phyloP scores from a whole-genome alignment of 371 early-diverging fungal species.

The Umbelopsis sp. region DNA sequence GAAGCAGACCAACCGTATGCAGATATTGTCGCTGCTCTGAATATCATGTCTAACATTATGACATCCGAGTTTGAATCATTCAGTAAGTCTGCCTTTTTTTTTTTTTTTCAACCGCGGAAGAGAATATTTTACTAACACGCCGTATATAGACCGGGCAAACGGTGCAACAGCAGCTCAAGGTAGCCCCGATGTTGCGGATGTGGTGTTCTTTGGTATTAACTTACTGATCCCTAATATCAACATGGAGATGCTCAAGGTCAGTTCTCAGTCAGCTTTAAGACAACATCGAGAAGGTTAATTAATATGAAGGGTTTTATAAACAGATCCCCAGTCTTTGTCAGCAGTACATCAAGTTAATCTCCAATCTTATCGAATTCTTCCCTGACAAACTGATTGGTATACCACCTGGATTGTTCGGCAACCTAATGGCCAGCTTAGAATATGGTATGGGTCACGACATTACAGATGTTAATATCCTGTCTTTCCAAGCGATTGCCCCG shows the following conservation, averaged over 20 bases:
- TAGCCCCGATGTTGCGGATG: conserved; percentile 58
- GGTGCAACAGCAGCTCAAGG: conserved; percentile 24
- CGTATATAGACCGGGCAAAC: conserved; percentile 30
- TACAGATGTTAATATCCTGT: conserved; percentile 60
- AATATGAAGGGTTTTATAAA: not conserved
- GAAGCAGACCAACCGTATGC: conserved; percentile 71
- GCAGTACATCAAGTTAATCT: conserved; percentile 69
- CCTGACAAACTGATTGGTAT: conserved; percentile 65
- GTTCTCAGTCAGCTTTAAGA: not conserved
- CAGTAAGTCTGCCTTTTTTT: conserved; percentile 28
- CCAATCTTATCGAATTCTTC: conserved; percentile 68
- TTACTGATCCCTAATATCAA: conserved; percentile 74
- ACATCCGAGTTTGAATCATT: conserved; percentile 62
- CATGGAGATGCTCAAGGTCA: conserved; percentile 73
- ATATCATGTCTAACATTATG: conserved; percentile 63
- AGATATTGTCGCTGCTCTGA: conserved; percentile 69
- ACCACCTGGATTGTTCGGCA: conserved; percentile 57
- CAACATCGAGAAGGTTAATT: not conserved
- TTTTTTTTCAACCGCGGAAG: not conserved
- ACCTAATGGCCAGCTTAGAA: conserved; percentile 67
- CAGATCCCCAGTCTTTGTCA: conserved; percentile 73
- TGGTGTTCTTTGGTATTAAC: conserved; percentile 73
- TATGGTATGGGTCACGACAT: conserved; percentile 68
- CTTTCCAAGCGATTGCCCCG: conserved; percentile 66
- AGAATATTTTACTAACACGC: not conserved